These are phyloP conservation scores for Murraya koenigii DNA, from an alignment of 345 rosid species.

Conservation along the genomic window DNA sequence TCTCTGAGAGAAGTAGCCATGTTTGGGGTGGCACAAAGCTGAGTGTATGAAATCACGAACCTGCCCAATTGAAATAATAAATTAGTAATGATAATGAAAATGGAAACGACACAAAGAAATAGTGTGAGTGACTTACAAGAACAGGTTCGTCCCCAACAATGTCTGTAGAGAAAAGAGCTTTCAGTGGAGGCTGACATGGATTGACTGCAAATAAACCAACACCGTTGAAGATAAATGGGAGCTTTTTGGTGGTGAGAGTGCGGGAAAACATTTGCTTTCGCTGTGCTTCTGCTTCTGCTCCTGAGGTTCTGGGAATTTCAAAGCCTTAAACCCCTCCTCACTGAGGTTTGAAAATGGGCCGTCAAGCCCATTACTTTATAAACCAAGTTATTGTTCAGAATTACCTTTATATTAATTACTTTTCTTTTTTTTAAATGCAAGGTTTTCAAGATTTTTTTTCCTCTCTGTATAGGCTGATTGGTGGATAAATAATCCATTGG, in stretches of 20 bases:
- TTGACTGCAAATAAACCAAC: constrained; percentile 28
- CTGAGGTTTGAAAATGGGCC: not conserved
- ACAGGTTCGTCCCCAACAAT: constrained; percentile 65
- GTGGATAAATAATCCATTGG: too few species aligned
- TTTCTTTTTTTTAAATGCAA: too few species aligned
- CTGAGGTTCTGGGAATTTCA: not conserved
- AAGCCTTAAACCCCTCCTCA: not conserved
- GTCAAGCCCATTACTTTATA: too few species aligned
- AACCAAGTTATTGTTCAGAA: too few species aligned
- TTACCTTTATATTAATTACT: too few species aligned
- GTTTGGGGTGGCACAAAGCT: constrained; percentile 67
- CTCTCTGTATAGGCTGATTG: too few species aligned
- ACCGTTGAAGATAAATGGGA: constrained; percentile 16
- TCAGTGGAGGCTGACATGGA: constrained; percentile 33
- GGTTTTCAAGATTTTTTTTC: too few species aligned
- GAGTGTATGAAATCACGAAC: constrained; percentile 84
- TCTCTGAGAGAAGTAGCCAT: constrained; percentile 88
- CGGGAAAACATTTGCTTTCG: constrained; percentile 23
- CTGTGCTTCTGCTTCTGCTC: too few species aligned
- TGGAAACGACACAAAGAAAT: not conserved
- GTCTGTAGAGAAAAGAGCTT: constrained; percentile 55
- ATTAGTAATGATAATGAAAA: not conserved
- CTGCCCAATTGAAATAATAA: constrained; percentile 27
- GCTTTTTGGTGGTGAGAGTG: constrained; percentile 13
- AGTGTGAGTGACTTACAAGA: constrained; percentile 45